phyloP scores from a whole-genome alignment of 2,329 filamentous ascomycete genomes.

The Xylariales sp. region DNA sequence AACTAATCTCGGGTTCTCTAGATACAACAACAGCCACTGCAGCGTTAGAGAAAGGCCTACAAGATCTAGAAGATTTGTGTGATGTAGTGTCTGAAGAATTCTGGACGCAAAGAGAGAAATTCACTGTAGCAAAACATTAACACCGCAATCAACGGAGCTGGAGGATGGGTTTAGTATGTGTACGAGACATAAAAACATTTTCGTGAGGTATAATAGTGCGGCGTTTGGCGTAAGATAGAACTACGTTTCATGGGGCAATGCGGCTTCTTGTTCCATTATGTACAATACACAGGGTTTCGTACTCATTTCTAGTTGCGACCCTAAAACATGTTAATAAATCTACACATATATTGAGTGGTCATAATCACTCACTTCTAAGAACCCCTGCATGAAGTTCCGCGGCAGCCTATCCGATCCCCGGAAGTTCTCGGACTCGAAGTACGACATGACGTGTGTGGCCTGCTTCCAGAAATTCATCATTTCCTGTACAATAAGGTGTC shows the following conservation, averaged over 20 bases:
- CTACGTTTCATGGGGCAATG: conserved; percentile 47
- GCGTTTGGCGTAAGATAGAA: conserved; percentile 50
- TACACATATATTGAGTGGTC: background rate
- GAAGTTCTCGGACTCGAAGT: conserved; percentile 87
- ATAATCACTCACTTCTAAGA: conserved; percentile 80
- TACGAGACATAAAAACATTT: conserved; percentile 20
- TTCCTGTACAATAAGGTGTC: conserved; percentile 69
- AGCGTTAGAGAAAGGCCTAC: conserved; percentile 88
- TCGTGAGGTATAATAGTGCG: conserved; percentile 37
- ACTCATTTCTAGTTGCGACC: conserved; percentile 65
- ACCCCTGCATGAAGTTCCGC: conserved; percentile 90
- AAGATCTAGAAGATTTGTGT: conserved; percentile 89
- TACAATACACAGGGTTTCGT: conserved; percentile 49
- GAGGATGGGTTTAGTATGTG: conserved; percentile 8
- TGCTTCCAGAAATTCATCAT: conserved; percentile 99
- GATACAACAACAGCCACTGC: conserved; percentile 84
- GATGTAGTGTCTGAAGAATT: conserved; percentile 96
- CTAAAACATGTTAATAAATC: conserved; percentile 50
- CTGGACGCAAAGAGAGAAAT: conserved; percentile 72
- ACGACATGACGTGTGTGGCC: conserved; percentile 93
- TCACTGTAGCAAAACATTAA: conserved; percentile 51
- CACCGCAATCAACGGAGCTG: background rate
- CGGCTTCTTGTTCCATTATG: conserved; percentile 53
- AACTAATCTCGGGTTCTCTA: conserved; percentile 52
- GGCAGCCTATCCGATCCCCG: conserved; percentile 83